These are phyloP conservation scores for Diplotaxis tenuifolia DNA, from an alignment of 345 rosid genomes.

Conservation along the genomic window DNA sequence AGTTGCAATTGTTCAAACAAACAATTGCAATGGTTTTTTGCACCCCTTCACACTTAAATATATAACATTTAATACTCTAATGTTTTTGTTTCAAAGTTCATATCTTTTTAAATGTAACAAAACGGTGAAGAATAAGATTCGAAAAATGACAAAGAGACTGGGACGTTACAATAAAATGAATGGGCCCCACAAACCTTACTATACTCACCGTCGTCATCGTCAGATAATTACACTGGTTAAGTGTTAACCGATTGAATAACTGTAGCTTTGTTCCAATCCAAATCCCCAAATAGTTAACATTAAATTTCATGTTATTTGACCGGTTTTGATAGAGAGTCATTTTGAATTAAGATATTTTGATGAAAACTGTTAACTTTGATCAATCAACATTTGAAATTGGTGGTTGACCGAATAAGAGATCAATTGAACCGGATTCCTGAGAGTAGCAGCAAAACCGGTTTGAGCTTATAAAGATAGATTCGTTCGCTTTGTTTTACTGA, in stretches of 20 bases:
- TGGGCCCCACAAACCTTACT: conserved; percentile 28
- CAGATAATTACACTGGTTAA: conserved; percentile 9
- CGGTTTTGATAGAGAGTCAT: not conserved
- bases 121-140: conserved; percentile 25
- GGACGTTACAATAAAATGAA: too few species aligned
- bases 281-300: not conserved
- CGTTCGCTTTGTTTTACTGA: conserved; percentile 12
- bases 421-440: conserved; percentile 19
- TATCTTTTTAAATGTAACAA: conserved; percentile 16
- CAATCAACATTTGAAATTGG: not conserved
- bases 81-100: conserved; percentile 5
- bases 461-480: conserved; percentile 12
- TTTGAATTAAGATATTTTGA: not conserved
- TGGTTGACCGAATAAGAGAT: conserved; percentile 9
- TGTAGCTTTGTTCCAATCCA: not conserved
- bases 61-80: too few species aligned
- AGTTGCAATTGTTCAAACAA: too few species aligned
- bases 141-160: conserved; percentile 25
- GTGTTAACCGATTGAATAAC: not conserved
- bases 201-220: too few species aligned
- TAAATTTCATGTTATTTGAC: not conserved
- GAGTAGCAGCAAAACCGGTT: conserved; percentile 7
- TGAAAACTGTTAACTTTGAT: not conserved
- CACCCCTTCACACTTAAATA: too few species aligned
- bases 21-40: too few species aligned